Conservation (phyloP, 345 rosid species). For the Sisymbrium altissimum region DNA sequence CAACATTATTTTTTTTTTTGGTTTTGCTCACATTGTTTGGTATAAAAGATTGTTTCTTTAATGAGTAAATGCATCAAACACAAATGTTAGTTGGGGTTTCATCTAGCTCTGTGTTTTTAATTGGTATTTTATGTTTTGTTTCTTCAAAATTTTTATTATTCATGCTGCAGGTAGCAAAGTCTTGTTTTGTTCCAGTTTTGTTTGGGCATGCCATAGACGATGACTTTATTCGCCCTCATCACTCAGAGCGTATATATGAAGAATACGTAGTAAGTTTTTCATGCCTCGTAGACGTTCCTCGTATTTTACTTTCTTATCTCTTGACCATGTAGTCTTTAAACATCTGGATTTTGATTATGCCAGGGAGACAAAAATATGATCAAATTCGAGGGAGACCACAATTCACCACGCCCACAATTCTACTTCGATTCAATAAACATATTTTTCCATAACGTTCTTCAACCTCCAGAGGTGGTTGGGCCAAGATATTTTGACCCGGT, state of each 20-base stretch:
- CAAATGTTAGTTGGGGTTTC: not conserved
- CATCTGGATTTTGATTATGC: not conserved
- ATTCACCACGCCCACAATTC: slow-evolving; percentile 94
- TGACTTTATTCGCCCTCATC: slow-evolving; percentile 91
- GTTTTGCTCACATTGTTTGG: not conserved
- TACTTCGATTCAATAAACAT: slow-evolving; percentile 95
- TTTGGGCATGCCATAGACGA: slow-evolving; percentile 94
- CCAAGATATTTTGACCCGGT: slow-evolving; percentile 50
- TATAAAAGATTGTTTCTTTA: not conserved
- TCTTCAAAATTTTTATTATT: not conserved
- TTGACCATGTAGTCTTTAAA: not conserved
- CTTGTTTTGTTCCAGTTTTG: slow-evolving; percentile 87
- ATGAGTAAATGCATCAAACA: not conserved
- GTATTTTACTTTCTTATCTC: not conserved
- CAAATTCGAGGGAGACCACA: slow-evolving; percentile 99
- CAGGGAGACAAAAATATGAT: slow-evolving; percentile 99
- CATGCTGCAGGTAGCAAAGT: slow-evolving; percentile 64
- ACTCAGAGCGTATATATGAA: slow-evolving; percentile 79
- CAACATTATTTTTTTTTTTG: not conserved
- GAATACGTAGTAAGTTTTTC: slow-evolving; percentile 60
- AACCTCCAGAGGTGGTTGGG: slow-evolving; percentile 82
- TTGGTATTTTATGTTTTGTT: not conserved
- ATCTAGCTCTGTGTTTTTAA: not conserved
- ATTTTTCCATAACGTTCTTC: slow-evolving; percentile 94
- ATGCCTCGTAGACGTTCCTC: not conserved